Percentiles rank a stretch among this genome's conserved stretches.
Evolutionary conservation across 352 stramenopile genomes (phyloP).

Genomic region (Pythium insidiosum): DNA sequence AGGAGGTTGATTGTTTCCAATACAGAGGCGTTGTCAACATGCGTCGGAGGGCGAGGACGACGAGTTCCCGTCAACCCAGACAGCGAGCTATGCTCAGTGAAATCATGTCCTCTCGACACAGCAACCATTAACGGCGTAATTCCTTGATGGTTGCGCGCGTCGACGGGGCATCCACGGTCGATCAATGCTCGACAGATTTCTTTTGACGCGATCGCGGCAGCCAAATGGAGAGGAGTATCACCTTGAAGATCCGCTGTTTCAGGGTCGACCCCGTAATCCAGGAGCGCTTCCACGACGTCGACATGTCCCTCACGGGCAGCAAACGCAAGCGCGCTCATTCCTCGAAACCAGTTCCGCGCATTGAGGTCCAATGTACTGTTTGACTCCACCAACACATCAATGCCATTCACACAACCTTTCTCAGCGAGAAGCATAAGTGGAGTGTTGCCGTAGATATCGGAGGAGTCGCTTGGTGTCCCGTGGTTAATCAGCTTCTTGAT

Average conservation of each 20-base stretch:
- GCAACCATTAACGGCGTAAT: slow-evolving; percentile 75
- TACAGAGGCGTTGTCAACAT: slow-evolving; percentile 42
- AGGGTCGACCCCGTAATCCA: slow-evolving; percentile 71
- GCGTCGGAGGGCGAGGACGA: too few species aligned
- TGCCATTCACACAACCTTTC: slow-evolving; percentile 56
- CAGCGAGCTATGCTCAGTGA: too few species aligned
- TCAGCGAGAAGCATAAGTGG: slow-evolving; percentile 73
- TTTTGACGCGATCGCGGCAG: slow-evolving; percentile 48
- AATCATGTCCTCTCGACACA: slow-evolving; percentile 30
- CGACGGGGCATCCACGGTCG: slow-evolving; percentile 57
- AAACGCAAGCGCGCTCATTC: slow-evolving; percentile 66
- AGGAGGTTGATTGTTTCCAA: slow-evolving; percentile 70
- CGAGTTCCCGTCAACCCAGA: too few species aligned
- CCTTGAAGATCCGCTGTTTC: slow-evolving; percentile 58
- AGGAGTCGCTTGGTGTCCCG: slow-evolving; percentile 45
- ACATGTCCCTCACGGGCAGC: slow-evolving; percentile 54
- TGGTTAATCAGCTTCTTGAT: slow-evolving; percentile 79
- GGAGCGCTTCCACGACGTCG: slow-evolving; percentile 69
- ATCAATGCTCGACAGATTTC: slow-evolving; percentile 61
- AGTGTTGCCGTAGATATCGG: slow-evolving; percentile 81
- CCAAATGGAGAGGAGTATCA: slow-evolving; percentile 77
- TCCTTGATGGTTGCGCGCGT: slow-evolving; percentile 59
- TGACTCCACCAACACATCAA: slow-evolving; percentile 69
- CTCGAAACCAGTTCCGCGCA: slow-evolving; percentile 72
- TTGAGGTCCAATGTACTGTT: slow-evolving; percentile 65